Conservation (phyloP, 176 grass and related monocot species). For the Aechmea fasciata region DNA sequence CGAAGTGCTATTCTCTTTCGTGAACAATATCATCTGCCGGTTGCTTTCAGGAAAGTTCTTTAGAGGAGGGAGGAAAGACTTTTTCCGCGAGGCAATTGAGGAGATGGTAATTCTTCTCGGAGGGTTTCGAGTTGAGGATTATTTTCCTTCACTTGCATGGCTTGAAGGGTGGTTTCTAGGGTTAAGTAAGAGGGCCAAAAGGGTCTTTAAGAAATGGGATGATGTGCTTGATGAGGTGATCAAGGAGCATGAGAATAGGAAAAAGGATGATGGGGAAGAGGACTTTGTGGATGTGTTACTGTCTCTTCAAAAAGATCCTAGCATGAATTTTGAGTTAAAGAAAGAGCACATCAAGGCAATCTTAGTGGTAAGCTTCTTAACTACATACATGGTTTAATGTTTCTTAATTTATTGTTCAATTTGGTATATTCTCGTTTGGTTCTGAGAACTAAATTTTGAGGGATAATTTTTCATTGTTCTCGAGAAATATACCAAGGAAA, state of each 20-base stretch:
- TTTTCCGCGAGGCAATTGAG: background rate
- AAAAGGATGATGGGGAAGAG: background rate
- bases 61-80: background rate
- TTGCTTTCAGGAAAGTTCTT: conserved; percentile 14
- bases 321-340: conserved; percentile 11
- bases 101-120: background rate
- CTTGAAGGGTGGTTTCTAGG: background rate
- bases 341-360: conserved; percentile 20
- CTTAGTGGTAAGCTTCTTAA: conserved; percentile 20
- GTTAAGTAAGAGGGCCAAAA: background rate
- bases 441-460: no score
- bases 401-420: no score
- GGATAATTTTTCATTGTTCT: no score
- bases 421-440: no score
- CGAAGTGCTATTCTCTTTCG: background rate
- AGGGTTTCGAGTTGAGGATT: conserved; percentile 20
- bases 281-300: conserved; percentile 30
- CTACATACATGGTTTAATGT: no score
- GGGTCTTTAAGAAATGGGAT: conserved; percentile 10
- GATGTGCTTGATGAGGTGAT: conserved; percentile 20
- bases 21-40: conserved; percentile 21
- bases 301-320: background rate
- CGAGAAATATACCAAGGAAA: no score
- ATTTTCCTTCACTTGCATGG: conserved; percentile 15
- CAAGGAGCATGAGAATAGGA: conserved; percentile 10